These are phyloP conservation scores for Dictyostelium intermedium DNA, from an alignment of 78 protist species.

Conservation along the genomic window DNA sequence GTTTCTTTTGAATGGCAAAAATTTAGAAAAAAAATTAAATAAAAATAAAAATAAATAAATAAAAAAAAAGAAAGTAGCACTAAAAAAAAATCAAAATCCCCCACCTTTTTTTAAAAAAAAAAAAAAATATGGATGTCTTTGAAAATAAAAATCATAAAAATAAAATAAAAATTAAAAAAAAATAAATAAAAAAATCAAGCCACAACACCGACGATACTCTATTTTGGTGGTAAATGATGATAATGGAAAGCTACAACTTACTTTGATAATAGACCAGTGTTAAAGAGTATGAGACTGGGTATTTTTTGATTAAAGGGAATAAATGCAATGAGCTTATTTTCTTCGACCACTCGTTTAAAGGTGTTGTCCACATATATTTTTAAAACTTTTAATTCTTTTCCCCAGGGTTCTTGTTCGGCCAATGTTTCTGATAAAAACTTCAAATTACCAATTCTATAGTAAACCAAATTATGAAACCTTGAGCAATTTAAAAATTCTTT, in stretches of 20 bases:
- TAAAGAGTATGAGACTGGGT: slow-evolving; percentile 34
- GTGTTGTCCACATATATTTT: slow-evolving; percentile 59
- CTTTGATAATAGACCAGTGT: slow-evolving; percentile 52
- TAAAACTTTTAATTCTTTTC: slow-evolving; percentile 47
- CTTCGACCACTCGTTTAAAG: slow-evolving; percentile 54
- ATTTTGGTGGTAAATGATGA: too few relatives aligned
- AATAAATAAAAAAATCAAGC: not conserved
- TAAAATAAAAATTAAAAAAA: not conserved
- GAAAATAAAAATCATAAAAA: too few relatives aligned
- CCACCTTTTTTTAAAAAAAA: too few relatives aligned
- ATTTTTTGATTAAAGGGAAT: not conserved
- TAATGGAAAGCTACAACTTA: not conserved
- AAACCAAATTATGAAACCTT: slow-evolving; percentile 57
- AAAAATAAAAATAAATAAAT: too few relatives aligned
- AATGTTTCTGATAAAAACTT: slow-evolving; percentile 37
- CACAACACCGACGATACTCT: too few relatives aligned
- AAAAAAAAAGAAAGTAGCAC: too few relatives aligned
- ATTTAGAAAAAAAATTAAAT: too few relatives aligned
- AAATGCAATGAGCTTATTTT: slow-evolving; percentile 43
- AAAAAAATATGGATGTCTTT: too few relatives aligned
- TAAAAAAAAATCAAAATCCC: too few relatives aligned
- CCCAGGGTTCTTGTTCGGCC: slow-evolving; percentile 63
- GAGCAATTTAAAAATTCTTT: not conserved
- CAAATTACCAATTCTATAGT: slow-evolving; percentile 52
- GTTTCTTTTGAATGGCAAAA: too few relatives aligned